A percentile compares a stretch with the other conserved stretches of the same genome.
Evolutionary conservation across 2,329 filamentous ascomycete species (phyloP).

Genomic region (Penicillium sp.): DNA sequence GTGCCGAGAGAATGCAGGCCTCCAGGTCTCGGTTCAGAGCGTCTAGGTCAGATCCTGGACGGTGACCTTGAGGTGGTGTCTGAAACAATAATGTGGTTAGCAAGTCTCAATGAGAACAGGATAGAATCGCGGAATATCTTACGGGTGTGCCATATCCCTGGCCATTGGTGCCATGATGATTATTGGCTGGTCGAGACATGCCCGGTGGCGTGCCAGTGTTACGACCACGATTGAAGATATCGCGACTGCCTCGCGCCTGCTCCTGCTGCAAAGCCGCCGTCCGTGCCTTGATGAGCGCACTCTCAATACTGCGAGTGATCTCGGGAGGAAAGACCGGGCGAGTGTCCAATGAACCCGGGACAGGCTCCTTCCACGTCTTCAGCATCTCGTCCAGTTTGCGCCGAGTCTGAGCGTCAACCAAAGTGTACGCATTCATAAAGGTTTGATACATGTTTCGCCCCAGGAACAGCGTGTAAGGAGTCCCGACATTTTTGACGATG

Average conservation of each 20-base stretch:
- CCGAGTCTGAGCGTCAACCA: conserved; percentile 81
- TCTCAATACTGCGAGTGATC: conserved; percentile 88
- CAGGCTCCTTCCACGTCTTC: conserved; percentile 96
- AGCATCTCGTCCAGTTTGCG: conserved; percentile 97
- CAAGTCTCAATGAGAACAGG: conserved; percentile 14
- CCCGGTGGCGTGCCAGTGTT: conserved; percentile 59
- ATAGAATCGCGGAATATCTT: conserved; percentile 4
- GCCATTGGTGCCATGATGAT: conserved; percentile 40
- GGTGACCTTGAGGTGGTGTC: conserved; percentile 43
- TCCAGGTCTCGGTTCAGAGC: conserved; percentile 83
- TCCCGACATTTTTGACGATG: conserved; percentile 97
- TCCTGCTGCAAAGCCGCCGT: conserved; percentile 60
- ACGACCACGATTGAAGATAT: conserved; percentile 60
- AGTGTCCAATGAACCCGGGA: conserved; percentile 91
- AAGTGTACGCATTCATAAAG: conserved; percentile 94
- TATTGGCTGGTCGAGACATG: conserved; percentile 44
- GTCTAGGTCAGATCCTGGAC: conserved; percentile 63
- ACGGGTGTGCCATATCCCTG: conserved; percentile 29
- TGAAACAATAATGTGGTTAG: conserved; percentile 25
- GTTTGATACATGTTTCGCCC: conserved; percentile 89
- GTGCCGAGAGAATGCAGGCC: conserved; percentile 74
- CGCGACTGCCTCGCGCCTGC: conserved; percentile 61
- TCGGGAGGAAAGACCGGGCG: conserved; percentile 89
- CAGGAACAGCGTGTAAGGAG: conserved; percentile 94
- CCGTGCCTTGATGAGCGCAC: conserved; percentile 84